A percentile compares a stretch with the other conserved stretches of the same genome.
Conservation (phyloP, 208 protist species). For the Acanthamoeba lugdunensis region DNA sequence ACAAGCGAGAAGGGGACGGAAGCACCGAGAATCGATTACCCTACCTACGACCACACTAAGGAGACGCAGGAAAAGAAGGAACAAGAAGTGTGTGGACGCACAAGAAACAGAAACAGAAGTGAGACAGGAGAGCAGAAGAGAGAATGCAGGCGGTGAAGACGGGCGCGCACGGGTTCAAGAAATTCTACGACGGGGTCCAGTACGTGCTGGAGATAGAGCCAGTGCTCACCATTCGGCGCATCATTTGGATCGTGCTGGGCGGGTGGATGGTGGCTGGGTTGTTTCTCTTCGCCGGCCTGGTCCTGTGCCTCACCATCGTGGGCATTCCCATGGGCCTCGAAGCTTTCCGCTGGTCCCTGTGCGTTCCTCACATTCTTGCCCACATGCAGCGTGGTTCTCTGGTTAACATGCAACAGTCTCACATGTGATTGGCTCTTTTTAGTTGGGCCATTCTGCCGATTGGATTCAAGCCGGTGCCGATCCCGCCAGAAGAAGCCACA, state of each 20-base stretch:
- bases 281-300: conserved; percentile 16
- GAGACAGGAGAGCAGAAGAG: neutral
- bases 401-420: neutral
- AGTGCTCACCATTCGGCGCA: conserved; percentile 25
- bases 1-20: neutral
- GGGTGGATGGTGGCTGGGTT: neutral
- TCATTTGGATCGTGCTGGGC: conserved; percentile 26
- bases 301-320: conserved; percentile 65
- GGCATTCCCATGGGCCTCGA: conserved; percentile 59
- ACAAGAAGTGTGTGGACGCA: neutral
- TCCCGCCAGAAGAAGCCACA: conserved; percentile 25
- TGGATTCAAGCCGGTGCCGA: conserved; percentile 29
- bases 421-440: neutral
- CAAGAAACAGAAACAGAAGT: neutral
- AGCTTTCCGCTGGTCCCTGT: conserved; percentile 37
- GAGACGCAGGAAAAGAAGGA: neutral
- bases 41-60: neutral
- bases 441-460: conserved; percentile 33
- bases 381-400: neutral
- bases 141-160: conserved; percentile 12
- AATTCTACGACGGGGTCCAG: conserved; percentile 11
- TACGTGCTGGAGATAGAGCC: conserved; percentile 56
- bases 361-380: neutral
- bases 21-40: neutral
- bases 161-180: neutral